Evolutionary conservation across 805 yeast species (phyloP).

Genomic region (Scheffersomyces coipomensis): DNA sequence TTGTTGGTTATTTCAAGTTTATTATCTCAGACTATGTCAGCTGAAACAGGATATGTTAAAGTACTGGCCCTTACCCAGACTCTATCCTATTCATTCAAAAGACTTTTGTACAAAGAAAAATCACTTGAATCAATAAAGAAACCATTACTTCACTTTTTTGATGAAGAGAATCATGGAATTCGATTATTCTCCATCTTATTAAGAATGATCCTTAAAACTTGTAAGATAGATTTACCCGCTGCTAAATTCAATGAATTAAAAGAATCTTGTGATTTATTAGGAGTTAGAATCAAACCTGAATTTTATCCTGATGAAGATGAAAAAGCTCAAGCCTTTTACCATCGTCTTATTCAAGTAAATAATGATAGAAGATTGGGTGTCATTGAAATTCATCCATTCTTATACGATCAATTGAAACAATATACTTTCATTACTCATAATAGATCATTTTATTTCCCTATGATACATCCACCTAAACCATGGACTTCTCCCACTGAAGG

Average conservation of each 20-base stretch:
- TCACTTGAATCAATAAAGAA: constrained; percentile 7
- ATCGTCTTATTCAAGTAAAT: constrained; percentile 5
- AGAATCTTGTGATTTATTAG: constrained; percentile 4
- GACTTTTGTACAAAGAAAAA: constrained; percentile 8
- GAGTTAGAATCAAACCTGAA: neutral
- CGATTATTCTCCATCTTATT: constrained; percentile 16
- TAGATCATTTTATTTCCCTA: constrained; percentile 27
- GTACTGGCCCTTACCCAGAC: constrained; percentile 14
- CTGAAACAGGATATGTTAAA: constrained; percentile 13
- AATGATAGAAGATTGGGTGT: constrained; percentile 13
- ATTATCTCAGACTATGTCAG: constrained; percentile 16
- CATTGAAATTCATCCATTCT: constrained; percentile 22
- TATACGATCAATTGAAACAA: constrained; percentile 12
- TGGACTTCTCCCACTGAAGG: constrained; percentile 35
- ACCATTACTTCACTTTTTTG: constrained; percentile 10
- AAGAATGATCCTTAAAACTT: constrained; percentile 12
- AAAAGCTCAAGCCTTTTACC: constrained; percentile 9
- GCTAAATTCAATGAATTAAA: constrained; percentile 5
- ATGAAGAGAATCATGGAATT: constrained; percentile 14
- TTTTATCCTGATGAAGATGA: constrained; percentile 4
- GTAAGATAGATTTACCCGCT: constrained; percentile 9
- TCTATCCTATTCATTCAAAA: constrained; percentile 9
- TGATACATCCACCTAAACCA: constrained; percentile 36
- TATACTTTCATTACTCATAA: constrained; percentile 8
- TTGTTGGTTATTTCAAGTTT: constrained; percentile 17